Evolutionary conservation across 106 monocot genomes (phyloP).

Genomic region (Allium fistulosum): DNA sequence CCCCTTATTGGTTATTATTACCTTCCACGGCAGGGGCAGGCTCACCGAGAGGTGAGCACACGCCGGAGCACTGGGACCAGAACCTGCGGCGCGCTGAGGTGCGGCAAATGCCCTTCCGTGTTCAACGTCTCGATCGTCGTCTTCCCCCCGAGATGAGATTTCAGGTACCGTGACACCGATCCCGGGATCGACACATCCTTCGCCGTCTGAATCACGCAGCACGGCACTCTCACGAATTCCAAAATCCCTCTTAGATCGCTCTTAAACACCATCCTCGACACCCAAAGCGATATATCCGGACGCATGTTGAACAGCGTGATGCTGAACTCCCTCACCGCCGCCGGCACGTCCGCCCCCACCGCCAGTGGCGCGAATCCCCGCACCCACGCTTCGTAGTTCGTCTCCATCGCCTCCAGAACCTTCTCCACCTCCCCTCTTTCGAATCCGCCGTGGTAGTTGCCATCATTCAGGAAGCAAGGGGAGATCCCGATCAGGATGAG

Average conservation of each 20-base stretch:
- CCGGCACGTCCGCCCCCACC: constrained; percentile 90
- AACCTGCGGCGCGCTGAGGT: constrained; percentile 74
- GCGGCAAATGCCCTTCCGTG: constrained; percentile 94
- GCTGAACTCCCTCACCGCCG: constrained; percentile 93
- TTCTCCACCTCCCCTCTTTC: constrained; percentile 63
- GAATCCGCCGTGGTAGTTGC: constrained; percentile 85
- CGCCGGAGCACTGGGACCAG: constrained; percentile 74
- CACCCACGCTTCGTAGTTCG: constrained; percentile 96
- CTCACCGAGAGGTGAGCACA: constrained; percentile 31
- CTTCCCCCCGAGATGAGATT: constrained; percentile 66
- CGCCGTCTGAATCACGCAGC: constrained; percentile 74
- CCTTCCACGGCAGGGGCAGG: not conserved
- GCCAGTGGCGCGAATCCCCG: constrained; percentile 83
- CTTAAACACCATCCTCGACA: constrained; percentile 65
- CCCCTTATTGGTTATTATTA: not conserved
- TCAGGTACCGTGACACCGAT: constrained; percentile 64
- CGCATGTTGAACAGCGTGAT: constrained; percentile 98
- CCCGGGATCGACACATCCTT: constrained; percentile 78
- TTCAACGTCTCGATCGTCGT: constrained; percentile 67
- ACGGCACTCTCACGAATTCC: constrained; percentile 60
- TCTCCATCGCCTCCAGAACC: constrained; percentile 76
- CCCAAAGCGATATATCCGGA: constrained; percentile 92
- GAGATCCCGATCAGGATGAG: constrained; percentile 87
- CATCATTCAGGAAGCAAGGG: constrained; percentile 85
- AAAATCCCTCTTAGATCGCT: constrained; percentile 79